phyloP scores from a whole-genome alignment of 2,329 filamentous ascomycete species.

The Lasiodiplodia sp. region DNA sequence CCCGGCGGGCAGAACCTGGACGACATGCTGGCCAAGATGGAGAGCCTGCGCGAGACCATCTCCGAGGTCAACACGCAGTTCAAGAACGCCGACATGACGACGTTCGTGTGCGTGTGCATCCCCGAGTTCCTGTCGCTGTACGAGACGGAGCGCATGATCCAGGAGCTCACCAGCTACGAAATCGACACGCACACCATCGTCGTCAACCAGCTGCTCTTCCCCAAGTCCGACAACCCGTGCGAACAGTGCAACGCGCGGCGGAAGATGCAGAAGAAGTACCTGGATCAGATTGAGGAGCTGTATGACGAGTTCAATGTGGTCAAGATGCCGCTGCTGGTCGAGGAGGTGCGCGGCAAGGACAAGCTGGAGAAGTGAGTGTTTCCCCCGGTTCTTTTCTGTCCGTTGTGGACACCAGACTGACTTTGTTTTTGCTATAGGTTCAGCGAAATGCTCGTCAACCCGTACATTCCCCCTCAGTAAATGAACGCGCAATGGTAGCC shows the following conservation, averaged over 20 bases:
- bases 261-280: constrained; percentile 99
- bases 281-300: constrained; percentile 97
- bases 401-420: constrained; percentile 32
- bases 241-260: constrained; percentile 93
- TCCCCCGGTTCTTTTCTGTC: neutral
- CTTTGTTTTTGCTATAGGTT: constrained; percentile 56
- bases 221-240: constrained; percentile 81
- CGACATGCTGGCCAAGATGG: constrained; percentile 94
- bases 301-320: constrained; percentile 99
- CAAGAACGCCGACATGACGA: constrained; percentile 94
- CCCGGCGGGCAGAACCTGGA: constrained; percentile 93
- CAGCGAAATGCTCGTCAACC: constrained; percentile 81
- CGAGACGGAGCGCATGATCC: constrained; percentile 99
- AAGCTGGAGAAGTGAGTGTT: constrained; percentile 73
- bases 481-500: neutral
- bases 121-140: constrained; percentile 96
- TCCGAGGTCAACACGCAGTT: constrained; percentile 96
- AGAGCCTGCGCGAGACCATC: constrained; percentile 90
- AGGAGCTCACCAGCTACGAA: constrained; percentile 89
- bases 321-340: constrained; percentile 94
- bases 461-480: constrained; percentile 71
- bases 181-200: constrained; percentile 98
- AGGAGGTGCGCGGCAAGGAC: constrained; percentile 96
- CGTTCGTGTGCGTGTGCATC: constrained; percentile 98
- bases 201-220: constrained; percentile 96